Percentiles rank a stretch among this genome's conserved stretches.
These are phyloP conservation scores for Aspergillus sergii DNA, from an alignment of 2,329 filamentous ascomycete species.

Conservation along the genomic window DNA sequence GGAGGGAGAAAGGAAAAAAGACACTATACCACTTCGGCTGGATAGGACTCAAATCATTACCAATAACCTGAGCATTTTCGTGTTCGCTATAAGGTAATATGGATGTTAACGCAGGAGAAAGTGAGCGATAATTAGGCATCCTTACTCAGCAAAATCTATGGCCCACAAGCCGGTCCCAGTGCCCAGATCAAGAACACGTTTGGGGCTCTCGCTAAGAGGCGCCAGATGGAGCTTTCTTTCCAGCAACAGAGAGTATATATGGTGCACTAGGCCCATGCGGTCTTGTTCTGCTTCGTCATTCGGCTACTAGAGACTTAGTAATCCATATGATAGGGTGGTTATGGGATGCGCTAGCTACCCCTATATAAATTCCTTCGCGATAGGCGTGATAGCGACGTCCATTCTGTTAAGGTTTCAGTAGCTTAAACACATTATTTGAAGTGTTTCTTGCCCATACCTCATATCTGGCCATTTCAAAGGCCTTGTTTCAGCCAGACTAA, in stretches of 20 bases:
- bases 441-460: background rate
- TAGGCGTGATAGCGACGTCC: conserved; percentile 1
- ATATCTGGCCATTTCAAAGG: background rate
- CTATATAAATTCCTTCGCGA: background rate
- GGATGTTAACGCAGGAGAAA: background rate
- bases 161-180: conserved; percentile 2
- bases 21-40: background rate
- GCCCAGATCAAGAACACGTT: background rate
- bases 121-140: background rate
- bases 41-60: conserved; percentile 1
- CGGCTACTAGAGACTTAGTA: background rate
- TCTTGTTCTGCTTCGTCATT: conserved; percentile 4
- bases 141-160: conserved; percentile 1
- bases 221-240: background rate
- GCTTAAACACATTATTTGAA: background rate
- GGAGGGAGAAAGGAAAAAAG: background rate
- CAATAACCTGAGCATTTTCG: background rate
- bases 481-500: background rate
- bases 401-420: background rate
- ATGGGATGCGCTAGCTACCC: background rate
- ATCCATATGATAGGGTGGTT: background rate
- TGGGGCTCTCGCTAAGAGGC: background rate
- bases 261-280: conserved; percentile 1
- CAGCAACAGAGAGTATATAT: background rate
- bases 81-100: background rate